Evolutionary conservation across 208 protist species (phyloP), one percentile per base, ranked within the genome.

Genomic region (Wallacemonas collosoma): DNA sequence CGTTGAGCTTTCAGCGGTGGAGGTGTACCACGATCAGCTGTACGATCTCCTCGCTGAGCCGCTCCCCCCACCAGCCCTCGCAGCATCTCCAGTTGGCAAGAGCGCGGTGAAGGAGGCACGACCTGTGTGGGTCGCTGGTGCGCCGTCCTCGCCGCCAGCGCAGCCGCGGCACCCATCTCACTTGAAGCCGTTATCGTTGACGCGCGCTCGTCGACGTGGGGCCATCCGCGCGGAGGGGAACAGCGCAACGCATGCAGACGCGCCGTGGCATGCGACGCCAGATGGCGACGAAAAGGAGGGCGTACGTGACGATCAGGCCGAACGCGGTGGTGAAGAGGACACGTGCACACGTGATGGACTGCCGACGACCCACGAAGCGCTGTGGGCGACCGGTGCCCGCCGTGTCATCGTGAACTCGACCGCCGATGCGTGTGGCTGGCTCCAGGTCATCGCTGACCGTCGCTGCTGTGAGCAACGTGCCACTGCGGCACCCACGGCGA

Each of bases 1-100:
- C 47, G 36, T 86, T 14, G 44, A 56, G 36, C 68, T 82, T 17
- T 80, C 77, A n/a, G 81, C 76, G 66, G 80, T 75, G 45, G 82
- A 87, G 56, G 77, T 87, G 44, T 82, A 83, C 75, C 76, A 81
- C 60, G 75, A 81, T n/a, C 74, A 69, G 39, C 67, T 81, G 2
- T 83, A 77, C 62, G 82, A 87, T 40, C 62, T 87, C 11, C 72
- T 87, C 41, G 77, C 67, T 4, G 38, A 44, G 5, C 71, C 71
- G 7, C 41, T 64, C 0, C 41, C 72, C 9, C 15, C 50, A 9
- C 11, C 44, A 3, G 26, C 68, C 15, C 40, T 50, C 2, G 15
- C 62, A 7, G 38, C 14, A 3, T 36, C 17, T 35, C 17, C 48
- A n/a, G 50, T 12, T 1, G 44, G 44, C 8, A 41, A 35, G 43